Conservation (phyloP, 2,329 filamentous ascomycete genomes). For the Leptosphaerulina australis region DNA sequence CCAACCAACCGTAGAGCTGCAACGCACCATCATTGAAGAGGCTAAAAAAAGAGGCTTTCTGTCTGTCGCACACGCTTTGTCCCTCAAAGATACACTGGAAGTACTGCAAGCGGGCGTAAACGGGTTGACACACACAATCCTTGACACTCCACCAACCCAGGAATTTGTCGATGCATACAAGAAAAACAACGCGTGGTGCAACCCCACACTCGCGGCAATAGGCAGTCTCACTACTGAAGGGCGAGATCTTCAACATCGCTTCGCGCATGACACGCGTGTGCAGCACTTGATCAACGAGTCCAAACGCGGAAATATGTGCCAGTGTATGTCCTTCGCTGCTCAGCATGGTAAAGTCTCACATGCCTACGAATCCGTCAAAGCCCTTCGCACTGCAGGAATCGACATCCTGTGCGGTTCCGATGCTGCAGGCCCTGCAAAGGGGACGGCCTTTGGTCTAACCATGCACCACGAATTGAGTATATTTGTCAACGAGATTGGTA, state of each 20-base stretch:
- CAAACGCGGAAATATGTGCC: constrained; percentile 47
- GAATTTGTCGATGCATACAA: constrained; percentile 52
- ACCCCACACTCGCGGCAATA: constrained; percentile 51
- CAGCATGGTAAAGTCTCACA: constrained; percentile 45
- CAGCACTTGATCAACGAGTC: constrained; percentile 43
- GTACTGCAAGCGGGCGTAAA: constrained; percentile 52
- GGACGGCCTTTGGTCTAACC: constrained; percentile 53
- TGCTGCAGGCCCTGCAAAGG: constrained; percentile 51
- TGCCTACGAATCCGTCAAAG: constrained; percentile 52
- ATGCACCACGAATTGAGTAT: constrained; percentile 53
- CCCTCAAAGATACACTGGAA: constrained; percentile 50
- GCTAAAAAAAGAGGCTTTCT: constrained; percentile 46
- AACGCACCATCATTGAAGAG: constrained; percentile 53
- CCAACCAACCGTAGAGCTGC: constrained; percentile 53
- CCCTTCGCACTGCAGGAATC: constrained; percentile 49
- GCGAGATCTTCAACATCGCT: constrained; percentile 46
- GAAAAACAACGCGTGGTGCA: constrained; percentile 51
- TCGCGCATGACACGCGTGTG: constrained; percentile 50
- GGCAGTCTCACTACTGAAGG: constrained; percentile 52
- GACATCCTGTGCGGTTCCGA: constrained; percentile 54
- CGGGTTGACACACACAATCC: constrained; percentile 54
- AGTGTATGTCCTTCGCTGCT: constrained; percentile 50
- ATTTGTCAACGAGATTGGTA: constrained; percentile 51
- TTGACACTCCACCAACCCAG: constrained; percentile 48
- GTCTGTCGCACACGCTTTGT: constrained; percentile 51